Evolutionary conservation across 805 yeast genomes (phyloP).

Genomic region (Candida hispaniensis): DNA sequence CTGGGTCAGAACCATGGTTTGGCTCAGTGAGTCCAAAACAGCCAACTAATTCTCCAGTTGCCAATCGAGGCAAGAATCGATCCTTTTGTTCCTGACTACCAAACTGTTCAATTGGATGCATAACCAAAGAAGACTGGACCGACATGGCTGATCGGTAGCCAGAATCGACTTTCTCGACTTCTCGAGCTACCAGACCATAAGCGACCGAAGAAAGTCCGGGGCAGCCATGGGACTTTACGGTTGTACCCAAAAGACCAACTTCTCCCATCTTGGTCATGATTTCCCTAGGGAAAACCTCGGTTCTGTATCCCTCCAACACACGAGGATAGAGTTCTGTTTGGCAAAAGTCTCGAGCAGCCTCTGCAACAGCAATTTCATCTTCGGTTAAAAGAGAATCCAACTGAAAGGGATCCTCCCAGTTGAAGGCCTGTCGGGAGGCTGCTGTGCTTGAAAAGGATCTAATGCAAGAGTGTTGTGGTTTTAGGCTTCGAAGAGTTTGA

Average conservation of each 20-base stretch:
- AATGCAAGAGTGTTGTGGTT: too few species aligned
- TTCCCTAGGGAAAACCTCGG: slow-evolving; percentile 30
- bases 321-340: slow-evolving; percentile 32
- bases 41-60: slow-evolving; percentile 38
- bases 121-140: slow-evolving; percentile 37
- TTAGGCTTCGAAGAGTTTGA: too few species aligned
- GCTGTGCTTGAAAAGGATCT: too few species aligned
- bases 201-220: slow-evolving; percentile 34
- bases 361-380: slow-evolving; percentile 31
- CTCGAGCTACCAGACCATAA: slow-evolving; percentile 36
- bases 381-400: slow-evolving; percentile 31
- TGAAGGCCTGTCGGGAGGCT: slow-evolving; percentile 25
- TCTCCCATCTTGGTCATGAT: slow-evolving; percentile 35
- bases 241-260: slow-evolving; percentile 34
- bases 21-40: slow-evolving; percentile 59
- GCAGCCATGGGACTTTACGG: slow-evolving; percentile 36
- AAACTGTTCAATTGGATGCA: slow-evolving; percentile 34
- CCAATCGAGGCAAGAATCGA: slow-evolving; percentile 32
- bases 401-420: slow-evolving; percentile 33
- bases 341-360: slow-evolving; percentile 31
- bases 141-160: slow-evolving; percentile 37
- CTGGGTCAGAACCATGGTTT: slow-evolving; percentile 53
- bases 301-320: slow-evolving; percentile 33
- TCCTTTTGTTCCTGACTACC: slow-evolving; percentile 35
- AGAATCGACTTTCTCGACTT: slow-evolving; percentile 37